phyloP scores from a whole-genome alignment of 2,329 filamentous ascomycete genomes.

The Ceratocystis ficicola region DNA sequence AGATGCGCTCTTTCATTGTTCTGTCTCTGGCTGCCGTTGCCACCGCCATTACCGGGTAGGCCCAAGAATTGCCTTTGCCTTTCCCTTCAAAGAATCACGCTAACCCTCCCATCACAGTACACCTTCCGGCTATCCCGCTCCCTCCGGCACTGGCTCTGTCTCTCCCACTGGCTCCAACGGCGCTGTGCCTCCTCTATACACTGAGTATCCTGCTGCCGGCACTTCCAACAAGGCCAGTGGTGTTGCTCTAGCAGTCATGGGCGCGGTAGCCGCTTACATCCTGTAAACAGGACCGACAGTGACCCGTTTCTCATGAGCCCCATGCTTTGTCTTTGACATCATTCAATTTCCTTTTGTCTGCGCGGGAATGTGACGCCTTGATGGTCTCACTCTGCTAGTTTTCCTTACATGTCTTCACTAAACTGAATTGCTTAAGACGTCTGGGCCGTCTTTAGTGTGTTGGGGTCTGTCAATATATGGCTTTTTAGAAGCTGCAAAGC shows the following conservation, averaged over 20 bases:
- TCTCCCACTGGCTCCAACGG: background rate
- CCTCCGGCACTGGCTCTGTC: background rate
- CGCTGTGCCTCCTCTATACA: conserved; percentile 19
- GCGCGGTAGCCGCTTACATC: conserved; percentile 19
- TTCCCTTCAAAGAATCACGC: background rate
- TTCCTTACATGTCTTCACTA: background rate
- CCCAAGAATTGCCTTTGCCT: background rate
- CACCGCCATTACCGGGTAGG: conserved; percentile 21
- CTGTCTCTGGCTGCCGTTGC: conserved; percentile 18
- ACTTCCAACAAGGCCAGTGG: conserved; percentile 18
- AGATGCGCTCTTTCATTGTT: conserved; percentile 19
- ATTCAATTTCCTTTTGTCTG: background rate
- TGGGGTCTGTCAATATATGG: background rate
- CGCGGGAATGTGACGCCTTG: background rate
- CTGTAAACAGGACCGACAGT: conserved; percentile 11
- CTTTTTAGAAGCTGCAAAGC: background rate
- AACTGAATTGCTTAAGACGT: background rate
- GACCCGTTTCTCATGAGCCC: background rate
- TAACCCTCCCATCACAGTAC: conserved; percentile 9
- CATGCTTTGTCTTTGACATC: background rate
- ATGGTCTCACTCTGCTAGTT: background rate
- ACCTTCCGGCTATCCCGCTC: background rate
- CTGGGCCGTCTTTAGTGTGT: background rate
- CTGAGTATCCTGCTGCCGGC: conserved; percentile 20
- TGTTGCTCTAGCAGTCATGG: conserved; percentile 20